Conservation (phyloP, 768 basidiomycete genomes). For the Boletus patriciae region DNA sequence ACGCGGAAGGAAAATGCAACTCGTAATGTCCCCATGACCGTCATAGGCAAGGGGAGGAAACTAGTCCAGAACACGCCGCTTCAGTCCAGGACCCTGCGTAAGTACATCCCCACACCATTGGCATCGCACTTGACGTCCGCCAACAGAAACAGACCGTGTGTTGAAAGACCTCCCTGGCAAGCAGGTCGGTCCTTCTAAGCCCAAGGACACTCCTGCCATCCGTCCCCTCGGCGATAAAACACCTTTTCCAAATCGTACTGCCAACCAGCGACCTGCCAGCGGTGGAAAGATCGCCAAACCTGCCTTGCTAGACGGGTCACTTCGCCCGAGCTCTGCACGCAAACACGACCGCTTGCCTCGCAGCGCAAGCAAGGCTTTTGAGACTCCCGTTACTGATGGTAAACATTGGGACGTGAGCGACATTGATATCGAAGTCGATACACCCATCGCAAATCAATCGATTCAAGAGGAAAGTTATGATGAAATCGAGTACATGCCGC, state of each 20-base stretch:
- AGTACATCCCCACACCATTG: neutral
- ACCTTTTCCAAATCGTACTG: conserved; percentile 65
- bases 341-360: conserved; percentile 60
- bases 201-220: conserved; percentile 24
- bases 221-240: conserved; percentile 74
- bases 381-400: conserved; percentile 66
- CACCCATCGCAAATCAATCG: conserved; percentile 22
- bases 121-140: neutral
- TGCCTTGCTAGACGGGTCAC: conserved; percentile 41
- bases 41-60: conserved; percentile 48
- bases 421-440: conserved; percentile 38
- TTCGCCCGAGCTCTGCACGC: conserved; percentile 67
- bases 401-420: conserved; percentile 80
- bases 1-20: conserved; percentile 49
- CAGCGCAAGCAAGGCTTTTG: conserved; percentile 50
- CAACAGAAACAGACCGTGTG: conserved; percentile 22
- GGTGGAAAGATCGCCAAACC: conserved; percentile 38
- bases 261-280: conserved; percentile 36
- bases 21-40: conserved; percentile 40
- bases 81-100: conserved; percentile 32
- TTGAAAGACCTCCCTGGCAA: conserved; percentile 27
- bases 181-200: conserved; percentile 26
- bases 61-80: conserved; percentile 37
- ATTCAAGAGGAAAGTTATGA: conserved; percentile 38
- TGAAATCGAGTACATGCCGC: conserved; percentile 58